Base-by-base conservation (phyloP, 2,329 filamentous ascomycete species). In the Sclerotinia glacialis region DNA sequence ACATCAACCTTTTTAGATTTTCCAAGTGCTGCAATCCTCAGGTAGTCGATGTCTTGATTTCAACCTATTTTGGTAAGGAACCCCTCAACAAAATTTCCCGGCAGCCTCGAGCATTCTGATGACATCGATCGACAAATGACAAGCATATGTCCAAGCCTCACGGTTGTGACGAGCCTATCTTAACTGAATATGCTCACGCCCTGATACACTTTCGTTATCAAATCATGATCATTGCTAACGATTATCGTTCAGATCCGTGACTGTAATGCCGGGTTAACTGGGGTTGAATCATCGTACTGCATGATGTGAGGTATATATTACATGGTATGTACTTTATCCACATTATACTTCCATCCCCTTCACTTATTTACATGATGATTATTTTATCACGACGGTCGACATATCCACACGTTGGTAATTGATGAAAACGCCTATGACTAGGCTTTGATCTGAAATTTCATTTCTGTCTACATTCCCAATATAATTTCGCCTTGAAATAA, bases 71-170 rank as follows among this genome's bases (percentile, higher is more conserved):
- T 61, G 56, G 46, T 60, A 61, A 66, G 40, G 65, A 69, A 54
- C 28, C 47, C 64, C 72, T 72, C 67, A 47, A 62, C 69, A 66
- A 66, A 47, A 5, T 11, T 44, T 16, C 4, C 18, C n/a, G 68
- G 69, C 72, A 67, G 61, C 71, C 69, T 70, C 68, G 67, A 75
- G 75, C 75, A 78, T 79, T 75, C 87, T 95, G 92, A 95, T 95
- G 91, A 95, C 85, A 79, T 83, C 80, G 86, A 92, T 89, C 86
- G 85, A 83, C 79, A 81, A 89, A 87, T 86, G 92, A 96, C 92
- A 96, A 96, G 92, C 92, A 96, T 96, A 96, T 96, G 92, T 96
- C 92, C 85, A 89, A 96, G 92, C 87, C 83, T 81, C 70, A 78
- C 77, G 77, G 82, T 81, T 66, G 80, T 80, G 83, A 85, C 80